These are phyloP conservation scores for Barnettozyma sucrosica DNA, from an alignment of 805 yeast genomes.

Conservation along the genomic window DNA sequence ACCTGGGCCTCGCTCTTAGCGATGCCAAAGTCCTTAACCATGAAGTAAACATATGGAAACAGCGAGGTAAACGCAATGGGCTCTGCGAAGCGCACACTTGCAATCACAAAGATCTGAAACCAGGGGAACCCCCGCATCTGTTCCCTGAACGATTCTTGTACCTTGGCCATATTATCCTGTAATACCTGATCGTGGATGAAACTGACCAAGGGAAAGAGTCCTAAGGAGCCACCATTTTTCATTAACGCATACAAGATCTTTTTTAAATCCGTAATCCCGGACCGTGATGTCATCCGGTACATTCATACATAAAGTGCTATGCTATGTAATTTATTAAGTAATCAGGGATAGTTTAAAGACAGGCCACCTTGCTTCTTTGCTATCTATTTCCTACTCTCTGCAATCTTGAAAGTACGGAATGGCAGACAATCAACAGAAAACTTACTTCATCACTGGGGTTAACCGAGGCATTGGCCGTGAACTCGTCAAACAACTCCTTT, in stretches of 20 bases:
- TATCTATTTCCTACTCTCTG: not conserved
- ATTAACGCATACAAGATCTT: not conserved
- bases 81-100: slow-evolving; percentile 49
- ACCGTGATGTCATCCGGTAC: not conserved
- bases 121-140: slow-evolving; percentile 54
- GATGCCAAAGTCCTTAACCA: slow-evolving; percentile 52
- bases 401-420: not conserved
- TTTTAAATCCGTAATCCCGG: not conserved
- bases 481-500: slow-evolving; percentile 18
- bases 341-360: not conserved
- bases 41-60: slow-evolving; percentile 58
- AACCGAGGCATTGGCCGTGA: slow-evolving; percentile 24
- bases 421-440: slow-evolving; percentile 8
- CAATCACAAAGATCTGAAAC: slow-evolving; percentile 38
- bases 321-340: not conserved
- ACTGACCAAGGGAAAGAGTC: not conserved
- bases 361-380: not conserved
- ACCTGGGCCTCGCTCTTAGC: slow-evolving; percentile 47
- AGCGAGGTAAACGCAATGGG: slow-evolving; percentile 60
- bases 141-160: slow-evolving; percentile 35
- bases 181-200: not conserved
- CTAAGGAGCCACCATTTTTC: not conserved
- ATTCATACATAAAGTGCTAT: too few species aligned
- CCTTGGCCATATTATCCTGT: not conserved
- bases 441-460: slow-evolving; percentile 25